phyloP scores from a whole-genome alignment of 2,329 filamentous ascomycete genomes.

The Clarireedia monteithiana region DNA sequence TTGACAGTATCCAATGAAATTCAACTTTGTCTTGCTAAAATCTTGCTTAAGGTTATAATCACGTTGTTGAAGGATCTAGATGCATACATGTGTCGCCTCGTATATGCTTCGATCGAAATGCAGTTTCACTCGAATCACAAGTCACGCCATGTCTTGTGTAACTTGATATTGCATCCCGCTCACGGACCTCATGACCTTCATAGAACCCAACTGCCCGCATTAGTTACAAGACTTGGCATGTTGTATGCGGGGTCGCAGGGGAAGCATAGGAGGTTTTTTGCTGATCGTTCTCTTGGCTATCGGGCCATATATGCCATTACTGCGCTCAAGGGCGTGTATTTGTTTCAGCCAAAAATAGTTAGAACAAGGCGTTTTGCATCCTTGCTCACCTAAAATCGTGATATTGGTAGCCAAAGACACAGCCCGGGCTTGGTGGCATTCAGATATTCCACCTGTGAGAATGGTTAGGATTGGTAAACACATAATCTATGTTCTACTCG shows the following conservation, averaged over 20 bases:
- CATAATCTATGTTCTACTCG: not conserved
- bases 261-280: not conserved
- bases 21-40: too few relatives aligned
- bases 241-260: conserved; percentile 1
- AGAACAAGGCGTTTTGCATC: too few relatives aligned
- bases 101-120: not conserved
- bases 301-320: too few relatives aligned
- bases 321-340: too few relatives aligned
- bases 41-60: not conserved
- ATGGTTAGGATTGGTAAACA: too few relatives aligned
- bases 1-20: too few relatives aligned
- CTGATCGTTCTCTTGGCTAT: too few relatives aligned
- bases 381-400: too few relatives aligned
- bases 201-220: not conserved
- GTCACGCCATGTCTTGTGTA: not conserved
- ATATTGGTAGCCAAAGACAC: too few relatives aligned
- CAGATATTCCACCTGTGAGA: not conserved
- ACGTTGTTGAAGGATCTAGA: not conserved
- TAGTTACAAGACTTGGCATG: not conserved
- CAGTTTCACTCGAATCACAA: not conserved
- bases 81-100: not conserved
- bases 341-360: too few relatives aligned
- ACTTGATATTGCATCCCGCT: not conserved
- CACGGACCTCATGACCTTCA: not conserved
- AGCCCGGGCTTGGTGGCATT: too few relatives aligned